Evolutionary conservation across 768 basidiomycete species (phyloP).

Genomic region (Artomyces pyxidatus): DNA sequence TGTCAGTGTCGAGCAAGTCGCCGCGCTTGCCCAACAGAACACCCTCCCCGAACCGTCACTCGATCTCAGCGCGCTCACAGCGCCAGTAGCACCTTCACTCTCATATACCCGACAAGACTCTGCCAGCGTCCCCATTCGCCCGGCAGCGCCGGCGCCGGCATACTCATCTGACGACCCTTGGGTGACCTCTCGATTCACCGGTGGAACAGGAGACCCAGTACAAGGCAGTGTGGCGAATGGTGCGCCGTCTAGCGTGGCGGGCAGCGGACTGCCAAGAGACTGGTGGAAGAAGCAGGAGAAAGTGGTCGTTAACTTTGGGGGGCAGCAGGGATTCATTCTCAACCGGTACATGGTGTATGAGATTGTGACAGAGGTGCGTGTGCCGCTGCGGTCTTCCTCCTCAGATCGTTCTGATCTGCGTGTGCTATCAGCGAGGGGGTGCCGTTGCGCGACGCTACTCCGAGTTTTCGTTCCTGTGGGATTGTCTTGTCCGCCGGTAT

Average conservation of each 20-base stretch:
- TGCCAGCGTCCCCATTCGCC: slow-evolving; percentile 57
- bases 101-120: slow-evolving; percentile 30
- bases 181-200: slow-evolving; percentile 9
- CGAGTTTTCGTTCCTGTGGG: slow-evolving; percentile 89
- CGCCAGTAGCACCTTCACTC: slow-evolving; percentile 37
- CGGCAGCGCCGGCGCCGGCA: slow-evolving; percentile 31
- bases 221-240: slow-evolving; percentile 27
- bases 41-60: slow-evolving; percentile 68
- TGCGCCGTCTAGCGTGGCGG: slow-evolving; percentile 51
- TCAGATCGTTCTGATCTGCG: neutral
- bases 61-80: slow-evolving; percentile 47
- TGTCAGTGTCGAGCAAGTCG: slow-evolving; percentile 75
- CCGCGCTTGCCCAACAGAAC: slow-evolving; percentile 69
- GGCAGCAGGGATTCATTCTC: slow-evolving; percentile 88
- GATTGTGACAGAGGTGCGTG: slow-evolving; percentile 39
- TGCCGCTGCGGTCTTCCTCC: slow-evolving; percentile 5
- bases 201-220: slow-evolving; percentile 3
- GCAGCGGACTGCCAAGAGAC: slow-evolving; percentile 62
- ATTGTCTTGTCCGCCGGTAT: slow-evolving; percentile 77
- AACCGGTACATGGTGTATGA: slow-evolving; percentile 85
- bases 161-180: slow-evolving; percentile 14
- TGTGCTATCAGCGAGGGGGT: slow-evolving; percentile 39
- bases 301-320: slow-evolving; percentile 63
- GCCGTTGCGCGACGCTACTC: slow-evolving; percentile 83
- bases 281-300: slow-evolving; percentile 87